phyloP scores from a whole-genome alignment of 768 basidiomycete genomes.

The Crepidotus variabilis region DNA sequence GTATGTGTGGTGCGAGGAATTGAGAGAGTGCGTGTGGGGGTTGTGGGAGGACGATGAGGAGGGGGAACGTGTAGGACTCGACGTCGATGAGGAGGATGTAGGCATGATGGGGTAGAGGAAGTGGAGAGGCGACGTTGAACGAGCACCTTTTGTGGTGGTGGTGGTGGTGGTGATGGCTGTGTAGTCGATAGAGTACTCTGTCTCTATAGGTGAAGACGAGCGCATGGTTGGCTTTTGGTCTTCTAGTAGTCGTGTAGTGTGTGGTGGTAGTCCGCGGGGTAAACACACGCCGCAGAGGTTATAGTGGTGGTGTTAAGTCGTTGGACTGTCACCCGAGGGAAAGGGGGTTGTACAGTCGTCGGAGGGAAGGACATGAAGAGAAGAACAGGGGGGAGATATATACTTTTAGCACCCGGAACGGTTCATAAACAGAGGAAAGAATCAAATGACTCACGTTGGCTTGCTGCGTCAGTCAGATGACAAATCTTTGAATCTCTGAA shows the following conservation, averaged over 20 bases:
- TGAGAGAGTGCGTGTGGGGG: slow-evolving; percentile 1
- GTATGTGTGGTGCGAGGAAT: slow-evolving; percentile 1
- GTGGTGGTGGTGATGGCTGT: not conserved
- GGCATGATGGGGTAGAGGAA: slow-evolving; percentile 3
- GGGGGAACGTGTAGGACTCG: not conserved
- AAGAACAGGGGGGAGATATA: not conserved
- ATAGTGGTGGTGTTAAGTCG: too few relatives aligned
- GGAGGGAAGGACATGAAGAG: not conserved
- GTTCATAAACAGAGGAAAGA: too few relatives aligned
- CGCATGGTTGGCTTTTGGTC: not conserved
- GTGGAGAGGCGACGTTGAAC: slow-evolving; percentile 1
- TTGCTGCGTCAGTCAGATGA: too few relatives aligned
- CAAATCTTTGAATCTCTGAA: too few relatives aligned
- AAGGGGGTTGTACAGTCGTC: not conserved
- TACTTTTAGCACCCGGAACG: not conserved
- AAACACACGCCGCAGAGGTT: not conserved
- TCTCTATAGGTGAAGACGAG: not conserved
- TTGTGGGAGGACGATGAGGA: not conserved
- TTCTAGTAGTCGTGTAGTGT: too few relatives aligned
- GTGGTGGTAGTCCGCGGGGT: not conserved
- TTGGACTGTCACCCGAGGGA: too few relatives aligned
- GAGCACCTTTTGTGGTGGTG: too few relatives aligned
- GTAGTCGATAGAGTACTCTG: not conserved
- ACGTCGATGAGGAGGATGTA: not conserved
- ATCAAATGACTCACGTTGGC: too few relatives aligned